Base-by-base conservation (phyloP, 2,329 filamentous ascomycete genomes). In the Clonostachys chloroleuca region DNA sequence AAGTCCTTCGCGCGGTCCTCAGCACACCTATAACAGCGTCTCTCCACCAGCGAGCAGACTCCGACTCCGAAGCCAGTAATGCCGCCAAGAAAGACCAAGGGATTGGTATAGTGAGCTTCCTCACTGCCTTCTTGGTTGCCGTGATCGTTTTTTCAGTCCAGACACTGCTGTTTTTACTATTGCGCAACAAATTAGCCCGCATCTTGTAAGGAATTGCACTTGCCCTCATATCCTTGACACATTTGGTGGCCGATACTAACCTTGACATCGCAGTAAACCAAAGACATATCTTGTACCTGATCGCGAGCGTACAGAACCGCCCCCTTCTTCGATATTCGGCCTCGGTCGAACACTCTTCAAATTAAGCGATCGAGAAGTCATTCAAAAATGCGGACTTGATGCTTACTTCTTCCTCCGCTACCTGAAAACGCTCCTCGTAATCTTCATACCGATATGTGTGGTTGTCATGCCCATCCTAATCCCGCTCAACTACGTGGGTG, bases 341-440 rank as follows among this genome's bases (percentile, higher is more conserved):
- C 65, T 84, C 49, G 53, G 81, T 56, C 61, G 78, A 66, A 62
- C 72, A 72, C 53, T 95, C 75, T 75, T 88, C 70, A 65, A 84
- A 71, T 70, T 89, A 70, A 65, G 82, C 73, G 79, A 89, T 51
- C 77, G 89, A 12, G 89, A 95, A 56, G 83, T 99, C 55, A 95
- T 99, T 58, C 86, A 92, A 46, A 95, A 96, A 66, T 96, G 92
- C 56, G 94, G 94, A 16, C 80, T 99, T 10, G 94, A 99, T 63
- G 91, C 92, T 59, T 99, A 96, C 69, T 96, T 97, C 73, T 99
- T 99, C 65, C 77, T 99, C 2, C 87, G 95, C 52, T 99, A 96
- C 60, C 79, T 83, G 13, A 80, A 80, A 54, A 79, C 60, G 65
- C 81, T 97, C 6, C 78, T 97, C 40, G 84, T 96, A 61, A 95